phyloP scores from a whole-genome alignment of 2,329 filamentous ascomycete species.

The Pseudocercospora fuligena region DNA sequence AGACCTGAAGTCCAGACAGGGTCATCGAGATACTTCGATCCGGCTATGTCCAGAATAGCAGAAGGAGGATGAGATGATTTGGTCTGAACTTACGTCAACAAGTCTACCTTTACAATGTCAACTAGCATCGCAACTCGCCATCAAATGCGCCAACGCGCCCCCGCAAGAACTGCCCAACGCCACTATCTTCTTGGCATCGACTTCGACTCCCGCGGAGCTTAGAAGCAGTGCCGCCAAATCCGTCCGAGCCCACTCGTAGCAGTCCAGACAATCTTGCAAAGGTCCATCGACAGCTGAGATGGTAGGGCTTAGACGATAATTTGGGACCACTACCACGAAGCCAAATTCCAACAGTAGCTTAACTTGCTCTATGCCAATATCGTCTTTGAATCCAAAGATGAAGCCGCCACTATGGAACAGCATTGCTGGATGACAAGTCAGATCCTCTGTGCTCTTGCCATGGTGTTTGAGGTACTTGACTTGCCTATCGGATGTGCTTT shows the following conservation, averaged over 20 bases:
- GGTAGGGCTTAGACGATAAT: neutral
- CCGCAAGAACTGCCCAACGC: neutral
- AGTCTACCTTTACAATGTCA: neutral
- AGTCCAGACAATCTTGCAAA: slow-evolving; percentile 2
- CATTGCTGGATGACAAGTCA: neutral
- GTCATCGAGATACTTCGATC: neutral
- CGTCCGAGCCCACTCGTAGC: neutral
- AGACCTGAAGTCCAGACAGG: neutral
- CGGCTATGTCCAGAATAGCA: neutral
- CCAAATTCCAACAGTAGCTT: neutral
- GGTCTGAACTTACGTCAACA: neutral
- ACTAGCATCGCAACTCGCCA: neutral
- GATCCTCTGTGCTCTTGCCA: no score
- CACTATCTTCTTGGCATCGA: neutral
- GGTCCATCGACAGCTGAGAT: neutral
- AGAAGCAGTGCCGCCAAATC: neutral
- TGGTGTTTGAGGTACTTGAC: neutral
- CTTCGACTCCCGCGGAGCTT: neutral
- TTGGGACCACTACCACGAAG: slow-evolving; percentile 1
- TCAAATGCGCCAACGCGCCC: neutral
- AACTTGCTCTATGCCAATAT: neutral
- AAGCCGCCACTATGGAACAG: slow-evolving; percentile 1
- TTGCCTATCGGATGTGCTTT: neutral
- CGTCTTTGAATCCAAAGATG: neutral
- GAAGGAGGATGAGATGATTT: neutral